Conservation (phyloP, 495 filamentous ascomycete species). For the Astrothelium macrocarpum region DNA sequence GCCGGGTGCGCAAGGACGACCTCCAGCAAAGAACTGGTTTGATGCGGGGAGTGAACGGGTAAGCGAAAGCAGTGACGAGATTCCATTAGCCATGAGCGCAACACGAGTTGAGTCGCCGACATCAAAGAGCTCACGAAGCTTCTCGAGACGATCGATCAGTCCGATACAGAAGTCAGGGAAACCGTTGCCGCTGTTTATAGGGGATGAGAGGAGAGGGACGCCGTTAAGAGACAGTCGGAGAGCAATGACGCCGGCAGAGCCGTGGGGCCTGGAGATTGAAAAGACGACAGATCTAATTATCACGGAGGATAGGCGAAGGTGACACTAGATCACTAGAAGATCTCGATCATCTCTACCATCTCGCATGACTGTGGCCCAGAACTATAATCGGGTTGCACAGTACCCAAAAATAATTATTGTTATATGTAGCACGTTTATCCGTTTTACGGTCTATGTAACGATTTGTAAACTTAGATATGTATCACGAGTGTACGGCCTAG, state of each 20-base stretch:
- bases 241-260: background rate
- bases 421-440: background rate
- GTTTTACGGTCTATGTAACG: background rate
- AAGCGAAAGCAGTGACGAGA: background rate
- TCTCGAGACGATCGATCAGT: background rate
- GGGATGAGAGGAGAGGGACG: background rate
- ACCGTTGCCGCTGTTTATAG: background rate
- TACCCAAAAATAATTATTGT: no score
- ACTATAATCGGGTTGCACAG: background rate
- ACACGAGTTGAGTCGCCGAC: background rate
- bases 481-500: background rate
- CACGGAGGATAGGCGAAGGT: background rate
- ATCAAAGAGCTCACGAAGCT: background rate
- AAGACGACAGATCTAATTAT: background rate
- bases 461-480: background rate
- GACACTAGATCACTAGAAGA: background rate
- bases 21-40: background rate
- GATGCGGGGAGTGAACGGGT: background rate
- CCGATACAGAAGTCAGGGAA: background rate
- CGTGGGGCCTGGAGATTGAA: background rate
- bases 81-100: background rate
- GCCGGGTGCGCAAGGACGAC: background rate
- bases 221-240: background rate
- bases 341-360: background rate
- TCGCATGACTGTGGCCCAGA: background rate